Base-by-base conservation (phyloP, 208 protist genomes). In the Trypanosoma vivax region DNA sequence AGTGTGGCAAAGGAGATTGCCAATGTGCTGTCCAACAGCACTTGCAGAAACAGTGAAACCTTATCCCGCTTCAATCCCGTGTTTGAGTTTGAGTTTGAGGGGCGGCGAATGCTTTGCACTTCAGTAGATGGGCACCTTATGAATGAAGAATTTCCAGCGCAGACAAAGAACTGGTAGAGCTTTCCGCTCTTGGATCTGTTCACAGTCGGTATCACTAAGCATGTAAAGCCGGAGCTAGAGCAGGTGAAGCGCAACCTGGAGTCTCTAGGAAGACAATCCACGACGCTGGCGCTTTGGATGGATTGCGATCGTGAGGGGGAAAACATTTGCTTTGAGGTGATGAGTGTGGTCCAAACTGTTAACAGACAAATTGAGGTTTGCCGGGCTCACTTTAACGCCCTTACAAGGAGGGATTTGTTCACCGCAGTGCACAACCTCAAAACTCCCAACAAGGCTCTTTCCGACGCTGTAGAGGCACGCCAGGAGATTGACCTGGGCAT, bases 251-350 rank as follows among this genome's bases (percentile, higher is more conserved):
- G 54, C 2, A 98, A 95, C 58, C 48, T 95, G 28, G 66, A 85
- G 60, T 31, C 43, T 5, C 70, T 92, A 23, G 83, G 79, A 2
- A 62, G 60, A 18, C 79, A 80, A 9, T 74, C 77, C 21, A 59
- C 80, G 46, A 62, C 76, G 45, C 70, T 98, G n/a, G 79, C 97
- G 14, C 72, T 98, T 39, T 97, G 91, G 84, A 81, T 98, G 9
- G 96, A 98, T 60, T 98, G 94, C 58, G 96, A 98, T 60, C 71
- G 94, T 5, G 96, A 98, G 54, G 96, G 96, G 3, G 96, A 98
- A 67, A 98, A 98, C 71, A 98, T 98, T 57, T 96, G 91, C 62
- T 98, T 98, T 62, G 96, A 98, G 76, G 93, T 98, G 23, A 63
- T 98, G 6, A 52, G 86, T 28, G 72, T 92, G 23, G 82, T 77